phyloP scores from a whole-genome alignment of 2,329 filamentous ascomycete species.

The Fusarium sp. region DNA sequence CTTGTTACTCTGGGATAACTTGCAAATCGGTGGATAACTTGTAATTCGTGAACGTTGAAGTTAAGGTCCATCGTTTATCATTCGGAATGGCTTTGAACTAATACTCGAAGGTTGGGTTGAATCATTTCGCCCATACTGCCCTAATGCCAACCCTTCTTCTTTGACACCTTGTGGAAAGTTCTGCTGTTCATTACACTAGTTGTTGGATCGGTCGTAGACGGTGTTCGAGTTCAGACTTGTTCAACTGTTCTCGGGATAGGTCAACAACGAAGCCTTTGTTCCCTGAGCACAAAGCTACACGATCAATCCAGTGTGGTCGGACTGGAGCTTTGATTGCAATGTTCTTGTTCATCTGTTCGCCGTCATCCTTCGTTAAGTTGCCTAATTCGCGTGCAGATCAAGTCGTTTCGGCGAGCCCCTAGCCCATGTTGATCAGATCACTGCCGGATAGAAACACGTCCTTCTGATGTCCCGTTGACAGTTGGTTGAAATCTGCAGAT shows the following conservation, averaged over 20 bases:
- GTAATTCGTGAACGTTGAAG: background rate
- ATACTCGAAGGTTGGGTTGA: slow-evolving; percentile 10
- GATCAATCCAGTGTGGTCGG: background rate
- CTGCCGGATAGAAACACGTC: background rate
- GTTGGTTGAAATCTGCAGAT: background rate
- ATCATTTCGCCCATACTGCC: slow-evolving; percentile 13
- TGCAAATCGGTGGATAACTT: background rate
- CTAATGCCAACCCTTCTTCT: slow-evolving; percentile 10
- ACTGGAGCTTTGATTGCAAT: background rate
- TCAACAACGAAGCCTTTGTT: slow-evolving; percentile 18
- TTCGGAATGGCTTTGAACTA: slow-evolving; percentile 11
- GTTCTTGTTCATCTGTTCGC: background rate
- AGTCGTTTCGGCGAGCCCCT: background rate
- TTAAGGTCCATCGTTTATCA: background rate
- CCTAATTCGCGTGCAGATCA: background rate
- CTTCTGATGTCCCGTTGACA: background rate
- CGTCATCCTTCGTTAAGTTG: background rate
- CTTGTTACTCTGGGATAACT: background rate
- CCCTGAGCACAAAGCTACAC: background rate
- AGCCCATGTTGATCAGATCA: background rate
- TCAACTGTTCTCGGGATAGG: background rate
- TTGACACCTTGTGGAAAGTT: slow-evolving; percentile 9
- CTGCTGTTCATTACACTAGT: slow-evolving; percentile 12
- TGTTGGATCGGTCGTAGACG: slow-evolving; percentile 5
- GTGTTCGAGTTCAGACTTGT: slow-evolving; percentile 9